A percentile compares a stretch with the other conserved stretches of the same genome.
These are phyloP conservation scores for Camillea tinctor DNA, from an alignment of 2,329 filamentous ascomycete species.

Conservation along the genomic window DNA sequence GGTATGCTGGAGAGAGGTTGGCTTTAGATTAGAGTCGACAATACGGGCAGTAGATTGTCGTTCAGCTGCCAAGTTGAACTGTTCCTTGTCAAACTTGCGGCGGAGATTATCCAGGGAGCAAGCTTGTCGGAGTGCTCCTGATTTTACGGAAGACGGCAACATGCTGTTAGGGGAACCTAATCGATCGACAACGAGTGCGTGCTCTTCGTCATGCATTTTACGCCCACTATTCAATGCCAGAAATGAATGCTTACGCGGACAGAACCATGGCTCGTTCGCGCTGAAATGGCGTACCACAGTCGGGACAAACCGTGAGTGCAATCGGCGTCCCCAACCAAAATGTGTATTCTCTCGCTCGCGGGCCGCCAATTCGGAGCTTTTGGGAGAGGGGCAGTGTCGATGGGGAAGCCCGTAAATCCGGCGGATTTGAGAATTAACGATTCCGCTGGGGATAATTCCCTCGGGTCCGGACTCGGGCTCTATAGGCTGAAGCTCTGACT, in stretches of 20 bases:
- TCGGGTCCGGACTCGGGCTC: conserved; percentile 7
- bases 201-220: conserved; percentile 24
- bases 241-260: conserved; percentile 30
- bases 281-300: conserved; percentile 16
- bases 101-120: conserved; percentile 17
- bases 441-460: conserved; percentile 31
- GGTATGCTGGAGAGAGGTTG: background rate
- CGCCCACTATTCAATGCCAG: conserved; percentile 22
- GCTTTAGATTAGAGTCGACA: background rate
- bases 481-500: conserved; percentile 3
- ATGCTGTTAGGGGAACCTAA: conserved; percentile 3
- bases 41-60: background rate
- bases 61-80: conserved; percentile 7
- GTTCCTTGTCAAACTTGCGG: conserved; percentile 14
- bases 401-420: conserved; percentile 31
- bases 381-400: conserved; percentile 13
- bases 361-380: conserved; percentile 15
- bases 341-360: conserved; percentile 28
- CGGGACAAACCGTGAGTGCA: conserved; percentile 17
- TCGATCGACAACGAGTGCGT: conserved; percentile 14
- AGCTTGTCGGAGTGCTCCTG: conserved; percentile 12
- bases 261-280: conserved; percentile 22
- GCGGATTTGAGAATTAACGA: conserved; percentile 34
- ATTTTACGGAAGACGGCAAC: background rate
- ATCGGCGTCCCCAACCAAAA: conserved; percentile 33